Evolutionary conservation across 2,329 filamentous ascomycete genomes (phyloP).

Genomic region (Aspergillus sp.): DNA sequence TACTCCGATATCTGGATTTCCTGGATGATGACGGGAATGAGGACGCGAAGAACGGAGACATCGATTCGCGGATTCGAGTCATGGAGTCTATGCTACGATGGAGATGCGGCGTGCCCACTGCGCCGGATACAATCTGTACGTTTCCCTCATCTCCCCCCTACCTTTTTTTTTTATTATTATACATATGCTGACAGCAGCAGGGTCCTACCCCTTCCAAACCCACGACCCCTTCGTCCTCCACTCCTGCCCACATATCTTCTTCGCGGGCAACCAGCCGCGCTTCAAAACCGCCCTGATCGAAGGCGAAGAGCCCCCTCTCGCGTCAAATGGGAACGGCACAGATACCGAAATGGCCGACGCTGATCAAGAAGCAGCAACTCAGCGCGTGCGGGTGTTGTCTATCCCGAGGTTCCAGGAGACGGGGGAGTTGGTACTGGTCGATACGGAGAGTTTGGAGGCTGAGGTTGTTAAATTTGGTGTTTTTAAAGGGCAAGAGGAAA

Average conservation of each 20-base stretch:
- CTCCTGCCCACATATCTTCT: conserved; percentile 81
- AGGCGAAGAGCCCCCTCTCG: conserved; percentile 32
- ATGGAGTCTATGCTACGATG: conserved; percentile 94
- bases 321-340: conserved; percentile 25
- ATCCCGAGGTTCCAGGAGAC: conserved; percentile 76
- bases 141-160: conserved; percentile 13
- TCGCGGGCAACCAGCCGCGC: conserved; percentile 75
- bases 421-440: conserved; percentile 73
- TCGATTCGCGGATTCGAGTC: conserved; percentile 70
- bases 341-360: conserved; percentile 29
- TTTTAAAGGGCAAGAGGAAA: conserved; percentile 30
- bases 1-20: conserved; percentile 77
- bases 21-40: conserved; percentile 23
- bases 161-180: no score
- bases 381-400: conserved; percentile 69
- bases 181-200: conserved; percentile 36
- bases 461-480: conserved; percentile 58
- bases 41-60: conserved; percentile 31
- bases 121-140: conserved; percentile 90
- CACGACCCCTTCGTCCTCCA: conserved; percentile 85
- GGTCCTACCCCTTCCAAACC: conserved; percentile 94
- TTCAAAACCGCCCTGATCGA: conserved; percentile 68
- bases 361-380: conserved; percentile 46
- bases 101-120: conserved; percentile 85
- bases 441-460: conserved; percentile 76